Base-by-base conservation (phyloP, 257 asterid genomes). In the Solanum bulbocastanum region DNA sequence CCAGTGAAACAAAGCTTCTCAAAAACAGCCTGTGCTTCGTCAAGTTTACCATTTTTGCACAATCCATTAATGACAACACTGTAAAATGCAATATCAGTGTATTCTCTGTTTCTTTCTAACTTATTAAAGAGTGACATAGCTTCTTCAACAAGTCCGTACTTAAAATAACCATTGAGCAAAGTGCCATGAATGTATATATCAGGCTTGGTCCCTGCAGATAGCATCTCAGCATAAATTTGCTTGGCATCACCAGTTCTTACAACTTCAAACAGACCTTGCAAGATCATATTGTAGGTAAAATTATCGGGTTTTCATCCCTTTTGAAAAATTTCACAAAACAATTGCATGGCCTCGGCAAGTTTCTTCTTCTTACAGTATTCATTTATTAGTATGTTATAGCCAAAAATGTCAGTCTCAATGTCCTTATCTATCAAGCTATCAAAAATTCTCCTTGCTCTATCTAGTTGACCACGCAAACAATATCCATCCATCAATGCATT, bases 341-440 rank as follows among this genome's bases (percentile, higher is more conserved):
- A 27, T 68, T 30, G 39, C 75, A 68, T 68, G 22, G 75, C 75
- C 10, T 68, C 12, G 0, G 0, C 23, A 0, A 68, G 0, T 30
- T 30, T 27, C 37, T 6, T 68, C 30, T 68, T 30, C 37, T 68
- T 68, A 68, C 39, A 30, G 2, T 68, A 68, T 68, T 23, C 75
- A 0, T 68, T 68, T 68, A 68, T 68, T 14, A 30, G 78, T 71
- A 33, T 16, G 42, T 3, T 71, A 33, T 71, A 71, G 42, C 25
- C 15, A 32, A 32, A 0, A 71, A 8, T 32, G 14, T 16, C 6
- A 2, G 42, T 37, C 35, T 71, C 78, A 33, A 71, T 71, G 25
- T 3, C 1, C 42, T 71, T 71, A 71, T 33, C 78, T 71, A 16
- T 33, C 42, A 71, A 0, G n/a, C 2, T 2, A 32, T 16, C 13